Percentiles rank a stretch among this genome's conserved stretches.
Evolutionary conservation across 495 filamentous ascomycete species (phyloP).

Genomic region (Xylona heveae): DNA sequence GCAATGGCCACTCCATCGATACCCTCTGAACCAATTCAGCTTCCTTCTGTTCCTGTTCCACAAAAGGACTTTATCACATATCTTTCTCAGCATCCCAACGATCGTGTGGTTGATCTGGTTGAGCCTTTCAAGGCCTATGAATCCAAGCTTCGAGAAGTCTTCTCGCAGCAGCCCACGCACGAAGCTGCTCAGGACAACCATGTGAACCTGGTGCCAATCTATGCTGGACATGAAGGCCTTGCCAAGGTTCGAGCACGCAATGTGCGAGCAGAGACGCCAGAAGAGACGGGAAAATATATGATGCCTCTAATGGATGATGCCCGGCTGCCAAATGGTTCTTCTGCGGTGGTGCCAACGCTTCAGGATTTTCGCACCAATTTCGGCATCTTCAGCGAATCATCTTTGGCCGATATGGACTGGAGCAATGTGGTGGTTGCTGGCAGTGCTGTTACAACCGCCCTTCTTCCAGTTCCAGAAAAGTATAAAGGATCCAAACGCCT

Average conservation of each 20-base stretch:
- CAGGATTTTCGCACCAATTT: constrained; percentile 59
- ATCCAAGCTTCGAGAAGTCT: constrained; percentile 41
- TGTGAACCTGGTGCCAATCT: constrained; percentile 51
- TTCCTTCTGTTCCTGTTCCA: constrained; percentile 20
- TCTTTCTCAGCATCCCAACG: constrained; percentile 25
- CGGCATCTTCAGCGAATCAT: constrained; percentile 50
- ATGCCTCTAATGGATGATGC: constrained; percentile 38
- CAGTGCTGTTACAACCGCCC: constrained; percentile 49
- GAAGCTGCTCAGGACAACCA: constrained; percentile 31
- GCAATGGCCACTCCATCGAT: too few species aligned
- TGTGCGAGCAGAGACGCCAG: constrained; percentile 30
- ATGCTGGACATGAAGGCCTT: constrained; percentile 29
- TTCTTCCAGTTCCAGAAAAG: constrained; percentile 47
- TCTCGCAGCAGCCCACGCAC: constrained; percentile 45
- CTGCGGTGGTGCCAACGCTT: constrained; percentile 39
- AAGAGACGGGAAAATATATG: constrained; percentile 44
- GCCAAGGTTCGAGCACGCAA: constrained; percentile 42
- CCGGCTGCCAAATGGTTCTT: constrained; percentile 35
- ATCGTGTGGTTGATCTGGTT: constrained; percentile 32
- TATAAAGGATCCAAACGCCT: constrained; percentile 39
- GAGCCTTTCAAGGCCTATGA: constrained; percentile 51
- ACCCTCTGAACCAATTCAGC: too few species aligned
- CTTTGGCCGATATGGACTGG: constrained; percentile 47
- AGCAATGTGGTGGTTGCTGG: constrained; percentile 58
- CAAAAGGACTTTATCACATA: constrained; percentile 23